phyloP scores from a whole-genome alignment of 2,329 filamentous ascomycete species.

The Xylariaceae sp. region DNA sequence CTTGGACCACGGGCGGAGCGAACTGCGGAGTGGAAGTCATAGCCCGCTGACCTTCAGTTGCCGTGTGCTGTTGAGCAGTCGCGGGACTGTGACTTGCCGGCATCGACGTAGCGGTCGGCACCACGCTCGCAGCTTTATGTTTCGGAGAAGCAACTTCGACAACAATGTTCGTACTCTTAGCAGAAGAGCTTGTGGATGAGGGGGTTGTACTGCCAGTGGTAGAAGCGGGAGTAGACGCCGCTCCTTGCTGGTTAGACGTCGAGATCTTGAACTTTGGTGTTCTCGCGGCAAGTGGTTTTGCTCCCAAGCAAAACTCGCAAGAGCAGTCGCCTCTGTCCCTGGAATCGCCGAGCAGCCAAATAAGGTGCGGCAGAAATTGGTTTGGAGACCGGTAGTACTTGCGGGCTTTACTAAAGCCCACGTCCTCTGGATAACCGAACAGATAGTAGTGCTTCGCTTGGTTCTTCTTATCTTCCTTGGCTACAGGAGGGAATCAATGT shows the following conservation, averaged over 20 bases:
- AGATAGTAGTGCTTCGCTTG: constrained; percentile 22
- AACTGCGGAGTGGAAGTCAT: not conserved
- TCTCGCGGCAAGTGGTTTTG: constrained; percentile 16
- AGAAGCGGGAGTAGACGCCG: not conserved
- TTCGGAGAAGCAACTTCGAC: not conserved
- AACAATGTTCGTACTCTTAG: not conserved
- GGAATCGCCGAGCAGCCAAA: constrained; percentile 23
- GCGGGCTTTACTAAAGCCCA: constrained; percentile 14
- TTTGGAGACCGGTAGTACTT: constrained; percentile 23
- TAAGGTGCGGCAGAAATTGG: constrained; percentile 27
- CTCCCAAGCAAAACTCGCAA: constrained; percentile 22
- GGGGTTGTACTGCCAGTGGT: not conserved
- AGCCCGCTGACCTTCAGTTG: constrained; percentile 1
- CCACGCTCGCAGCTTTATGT: not conserved
- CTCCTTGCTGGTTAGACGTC: not conserved
- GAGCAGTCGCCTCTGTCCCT: constrained; percentile 20
- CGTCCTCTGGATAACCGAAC: constrained; percentile 24
- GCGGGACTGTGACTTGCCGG: not conserved
- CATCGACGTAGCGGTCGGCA: not conserved
- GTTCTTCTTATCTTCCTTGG: constrained; percentile 15
- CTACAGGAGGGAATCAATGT: constrained; percentile 6
- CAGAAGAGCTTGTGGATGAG: not conserved
- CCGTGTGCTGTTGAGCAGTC: not conserved
- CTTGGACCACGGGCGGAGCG: not conserved
- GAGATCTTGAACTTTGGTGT: constrained; percentile 5